Conservation (phyloP, 1,284 basidiomycete species). For the Hymenochaete sp. region DNA sequence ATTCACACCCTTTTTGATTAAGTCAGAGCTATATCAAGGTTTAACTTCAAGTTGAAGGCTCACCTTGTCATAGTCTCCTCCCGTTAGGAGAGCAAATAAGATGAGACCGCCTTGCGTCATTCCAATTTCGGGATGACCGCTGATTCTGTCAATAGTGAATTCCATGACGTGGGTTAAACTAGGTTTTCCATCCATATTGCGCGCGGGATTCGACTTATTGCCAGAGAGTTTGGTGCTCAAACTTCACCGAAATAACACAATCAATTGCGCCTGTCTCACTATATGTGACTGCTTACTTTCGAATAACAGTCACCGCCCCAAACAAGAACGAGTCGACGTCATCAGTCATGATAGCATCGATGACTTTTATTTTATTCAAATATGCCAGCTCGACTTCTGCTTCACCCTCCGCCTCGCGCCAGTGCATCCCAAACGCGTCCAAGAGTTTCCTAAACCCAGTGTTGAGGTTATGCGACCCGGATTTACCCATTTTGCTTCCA, state of each 20-base stretch:
- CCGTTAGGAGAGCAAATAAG: constrained; percentile 77
- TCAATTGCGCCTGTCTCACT: no score
- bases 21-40: no score
- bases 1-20: no score
- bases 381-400: constrained; percentile 94
- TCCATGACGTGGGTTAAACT: constrained; percentile 69
- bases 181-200: constrained; percentile 57
- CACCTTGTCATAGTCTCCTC: constrained; percentile 82
- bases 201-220: constrained; percentile 49
- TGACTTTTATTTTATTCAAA: constrained; percentile 69
- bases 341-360: constrained; percentile 89
- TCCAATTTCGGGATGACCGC: constrained; percentile 41
- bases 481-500: constrained; percentile 60
- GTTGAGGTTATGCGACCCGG: constrained; percentile 53
- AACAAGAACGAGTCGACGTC: constrained; percentile 92
- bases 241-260: constrained; percentile 61
- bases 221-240: no score
- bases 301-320: constrained; percentile 73
- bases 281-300: no score
- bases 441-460: constrained; percentile 73
- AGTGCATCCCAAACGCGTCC: constrained; percentile 83
- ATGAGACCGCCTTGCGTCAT: constrained; percentile 73
- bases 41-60: no score
- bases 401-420: constrained; percentile 85
- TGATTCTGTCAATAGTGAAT: constrained; percentile 50